A percentile compares a stretch with the other conserved stretches of the same genome.
phyloP scores from a whole-genome alignment of 345 rosid species.

The Citrus cavaleriei region DNA sequence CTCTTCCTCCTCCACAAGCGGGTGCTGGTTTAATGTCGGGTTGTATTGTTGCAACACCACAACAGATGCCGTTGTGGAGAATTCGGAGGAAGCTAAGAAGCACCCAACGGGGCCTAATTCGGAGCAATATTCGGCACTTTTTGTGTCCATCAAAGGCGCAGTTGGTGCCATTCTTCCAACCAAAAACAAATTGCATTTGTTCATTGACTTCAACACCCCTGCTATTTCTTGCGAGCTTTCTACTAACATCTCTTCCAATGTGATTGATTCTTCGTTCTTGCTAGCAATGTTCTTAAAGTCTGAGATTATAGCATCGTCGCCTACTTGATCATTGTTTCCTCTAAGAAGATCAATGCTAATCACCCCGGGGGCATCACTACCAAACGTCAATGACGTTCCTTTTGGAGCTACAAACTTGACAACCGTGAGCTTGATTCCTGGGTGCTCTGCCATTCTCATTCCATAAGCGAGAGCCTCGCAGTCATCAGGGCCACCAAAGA shows the following conservation, averaged over 20 bases:
- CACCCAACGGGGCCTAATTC: slow-evolving; percentile 42
- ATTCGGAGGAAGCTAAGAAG: slow-evolving; percentile 26
- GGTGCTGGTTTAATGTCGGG: slow-evolving; percentile 5
- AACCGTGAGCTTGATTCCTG: slow-evolving; percentile 42
- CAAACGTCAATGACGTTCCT: slow-evolving; percentile 11
- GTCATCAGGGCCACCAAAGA: slow-evolving; percentile 50
- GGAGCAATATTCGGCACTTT: slow-evolving; percentile 19
- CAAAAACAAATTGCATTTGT: slow-evolving; percentile 33
- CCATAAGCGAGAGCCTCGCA: slow-evolving; percentile 58
- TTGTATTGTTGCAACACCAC: slow-evolving; percentile 27
- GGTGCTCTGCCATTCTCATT: slow-evolving; percentile 66
- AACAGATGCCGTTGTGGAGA: slow-evolving; percentile 28
- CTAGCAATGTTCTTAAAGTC: background rate
- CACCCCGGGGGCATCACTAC: background rate
- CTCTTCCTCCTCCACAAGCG: slow-evolving; percentile 5
- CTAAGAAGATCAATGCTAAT: background rate
- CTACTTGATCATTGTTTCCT: background rate
- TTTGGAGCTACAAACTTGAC: slow-evolving; percentile 27
- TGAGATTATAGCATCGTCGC: background rate
- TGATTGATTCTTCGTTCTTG: slow-evolving; percentile 16
- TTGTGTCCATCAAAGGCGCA: slow-evolving; percentile 10
- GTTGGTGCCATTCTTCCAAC: slow-evolving; percentile 31
- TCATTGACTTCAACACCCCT: slow-evolving; percentile 9
- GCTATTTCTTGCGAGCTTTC: slow-evolving; percentile 15
- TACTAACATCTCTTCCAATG: slow-evolving; percentile 21